Base-by-base conservation (phyloP, 805 yeast genomes). In the Yamadazyma tumulicola region DNA sequence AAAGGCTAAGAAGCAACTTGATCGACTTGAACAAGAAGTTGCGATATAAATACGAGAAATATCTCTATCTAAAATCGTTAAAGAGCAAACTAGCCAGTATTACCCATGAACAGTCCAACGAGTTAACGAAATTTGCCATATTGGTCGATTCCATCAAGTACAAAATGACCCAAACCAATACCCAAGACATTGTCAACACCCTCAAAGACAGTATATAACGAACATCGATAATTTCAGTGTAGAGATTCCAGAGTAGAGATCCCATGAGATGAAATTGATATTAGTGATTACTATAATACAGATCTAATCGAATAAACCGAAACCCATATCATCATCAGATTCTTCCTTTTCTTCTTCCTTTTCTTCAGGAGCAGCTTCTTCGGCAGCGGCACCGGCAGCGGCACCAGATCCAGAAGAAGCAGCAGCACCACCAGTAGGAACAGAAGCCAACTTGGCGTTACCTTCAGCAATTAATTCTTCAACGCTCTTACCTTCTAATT, bases 281-380 rank as follows among this genome's bases (percentile, higher is more conserved):
- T 23, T n/a, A n/a, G n/a, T n/a, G n/a, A n/a, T n/a, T n/a, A 26
- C 10, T 35, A 30, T 34, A 31, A 35, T 31, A 31, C 40, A 27
- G 29, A 32, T 35, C 38, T 93, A 93, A 81, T 93, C 99, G 84
- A 93, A 93, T 71, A 93, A 84, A 79, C 95, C 95, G 83, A 83
- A 80, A 59, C 95, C 70, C 67, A 61, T 61, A 57, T 63, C 70
- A 57, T 63, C 70, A 44, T 60, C 66, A 49, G 59, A 65, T 43
- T 56, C 49, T 47, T 56, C 61, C 54, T 61, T 66, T 47, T 52
- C 47, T 33, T 54, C 61, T 47, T 55, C 66, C 51, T 57, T 64
- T 45, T 50, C 46, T 31, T 52, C 60, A 50, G 55, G 64, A 44
- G 46, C 68, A 33, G 50, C 42, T 26, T 89, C 68, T 36, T 46